phyloP scores from a whole-genome alignment of 164 flowering plant genomes.

The Brasenia schreberi region DNA sequence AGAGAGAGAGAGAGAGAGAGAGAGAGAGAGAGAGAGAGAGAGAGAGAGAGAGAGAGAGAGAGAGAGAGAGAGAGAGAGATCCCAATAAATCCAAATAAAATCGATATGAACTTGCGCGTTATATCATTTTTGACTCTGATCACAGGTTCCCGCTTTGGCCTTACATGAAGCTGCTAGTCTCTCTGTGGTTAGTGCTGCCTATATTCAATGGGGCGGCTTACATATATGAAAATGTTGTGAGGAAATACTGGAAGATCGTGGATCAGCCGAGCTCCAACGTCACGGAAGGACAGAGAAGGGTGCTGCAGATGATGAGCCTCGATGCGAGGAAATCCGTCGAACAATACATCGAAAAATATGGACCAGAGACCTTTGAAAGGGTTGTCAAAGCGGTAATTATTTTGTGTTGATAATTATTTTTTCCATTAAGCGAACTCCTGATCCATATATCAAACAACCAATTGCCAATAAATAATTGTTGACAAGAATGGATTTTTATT shows the following conservation, averaged over 20 bases:
- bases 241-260: conserved; percentile 52
- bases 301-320: conserved; percentile 73
- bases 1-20: too few relatives aligned
- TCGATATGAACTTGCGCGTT: too few relatives aligned
- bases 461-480: too few relatives aligned
- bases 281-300: conserved; percentile 41
- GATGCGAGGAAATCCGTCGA: conserved; percentile 75
- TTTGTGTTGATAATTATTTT: not conserved
- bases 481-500: too few relatives aligned
- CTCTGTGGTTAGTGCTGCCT: conserved; percentile 81
- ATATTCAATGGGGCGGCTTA: conserved; percentile 89
- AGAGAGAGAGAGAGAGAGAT: too few relatives aligned
- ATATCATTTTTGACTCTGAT: too few relatives aligned
- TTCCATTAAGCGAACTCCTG: too few relatives aligned
- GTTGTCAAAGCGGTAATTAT: conserved; percentile 68
- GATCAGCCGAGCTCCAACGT: conserved; percentile 19
- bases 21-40: too few relatives aligned
- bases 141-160: conserved; percentile 83
- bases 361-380: conserved; percentile 66
- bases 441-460: too few relatives aligned
- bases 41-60: too few relatives aligned
- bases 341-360: conserved; percentile 52
- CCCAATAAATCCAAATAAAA: too few relatives aligned
- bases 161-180: conserved; percentile 54
- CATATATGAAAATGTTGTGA: conserved; percentile 56